Evolutionary conservation across 1,139 yeast species (phyloP).

Genomic region (Scheffersomyces titani): DNA sequence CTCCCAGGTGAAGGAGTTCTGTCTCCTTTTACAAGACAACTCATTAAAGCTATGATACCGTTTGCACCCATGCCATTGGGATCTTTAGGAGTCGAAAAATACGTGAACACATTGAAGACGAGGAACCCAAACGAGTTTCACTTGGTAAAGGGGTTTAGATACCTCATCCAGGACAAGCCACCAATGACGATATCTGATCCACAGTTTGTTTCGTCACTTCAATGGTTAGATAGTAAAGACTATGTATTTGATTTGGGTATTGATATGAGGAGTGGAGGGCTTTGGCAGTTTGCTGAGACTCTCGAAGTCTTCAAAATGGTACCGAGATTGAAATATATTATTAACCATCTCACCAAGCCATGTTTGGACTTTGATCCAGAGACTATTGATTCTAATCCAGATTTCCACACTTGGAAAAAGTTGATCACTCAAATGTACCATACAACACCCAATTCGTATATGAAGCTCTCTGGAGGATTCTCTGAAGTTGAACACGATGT

Average conservation of each 20-base stretch:
- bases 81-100: not conserved
- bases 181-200: conserved; percentile 25
- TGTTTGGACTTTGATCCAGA: conserved; percentile 14
- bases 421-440: conserved; percentile 19
- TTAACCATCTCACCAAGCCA: conserved; percentile 45
- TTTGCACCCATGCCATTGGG: conserved; percentile 6
- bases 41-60: conserved; percentile 2
- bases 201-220: conserved; percentile 26
- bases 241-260: conserved; percentile 42
- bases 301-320: conserved; percentile 16
- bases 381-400: conserved; percentile 7
- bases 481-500: conserved; percentile 30
- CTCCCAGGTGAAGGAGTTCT: not conserved
- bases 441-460: conserved; percentile 24
- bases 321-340: conserved; percentile 27
- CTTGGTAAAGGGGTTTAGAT: conserved; percentile 35
- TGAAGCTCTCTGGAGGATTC: conserved; percentile 44
- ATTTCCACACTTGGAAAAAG: conserved; percentile 18
- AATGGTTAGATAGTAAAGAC: conserved; percentile 27
- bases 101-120: not conserved
- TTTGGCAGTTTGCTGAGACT: conserved; percentile 41
- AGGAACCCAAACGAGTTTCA: conserved; percentile 4
- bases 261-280: conserved; percentile 35
- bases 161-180: conserved; percentile 42
- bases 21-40: not conserved